phyloP scores from a whole-genome alignment of 495 filamentous ascomycete species.

The Penicillium waksmanii region DNA sequence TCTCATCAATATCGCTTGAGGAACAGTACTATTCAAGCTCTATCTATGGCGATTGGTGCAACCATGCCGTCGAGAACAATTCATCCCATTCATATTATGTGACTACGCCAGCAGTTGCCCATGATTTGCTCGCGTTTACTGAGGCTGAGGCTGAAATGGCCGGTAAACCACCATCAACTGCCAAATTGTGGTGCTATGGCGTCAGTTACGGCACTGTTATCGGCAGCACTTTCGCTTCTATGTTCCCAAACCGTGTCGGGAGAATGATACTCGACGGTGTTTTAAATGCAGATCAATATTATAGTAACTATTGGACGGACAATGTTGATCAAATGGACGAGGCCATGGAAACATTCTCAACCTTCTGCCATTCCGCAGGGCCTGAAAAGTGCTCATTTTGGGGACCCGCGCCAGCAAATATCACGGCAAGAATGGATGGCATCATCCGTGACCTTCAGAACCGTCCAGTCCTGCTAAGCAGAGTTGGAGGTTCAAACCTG shows the following conservation, averaged over 20 bases:
- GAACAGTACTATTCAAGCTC: slow-evolving; percentile 33
- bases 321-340: background rate
- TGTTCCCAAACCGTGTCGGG: slow-evolving; percentile 48
- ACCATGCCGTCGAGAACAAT: slow-evolving; percentile 21
- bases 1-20: slow-evolving; percentile 28
- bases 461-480: slow-evolving; percentile 44
- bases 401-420: slow-evolving; percentile 39
- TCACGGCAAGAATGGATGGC: slow-evolving; percentile 39
- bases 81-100: slow-evolving; percentile 39
- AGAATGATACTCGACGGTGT: slow-evolving; percentile 51
- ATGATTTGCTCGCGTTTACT: slow-evolving; percentile 43
- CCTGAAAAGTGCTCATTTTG: slow-evolving; percentile 40
- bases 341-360: slow-evolving; percentile 37
- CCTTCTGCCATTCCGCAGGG: slow-evolving; percentile 46
- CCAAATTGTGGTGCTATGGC: slow-evolving; percentile 58
- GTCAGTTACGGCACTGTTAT: slow-evolving; percentile 65
- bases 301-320: background rate
- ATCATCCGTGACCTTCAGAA: slow-evolving; percentile 37
- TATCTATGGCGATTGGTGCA: slow-evolving; percentile 39
- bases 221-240: slow-evolving; percentile 53
- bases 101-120: slow-evolving; percentile 38
- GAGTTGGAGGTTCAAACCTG: slow-evolving; percentile 25
- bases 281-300: slow-evolving; percentile 42
- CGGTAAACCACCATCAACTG: slow-evolving; percentile 21
- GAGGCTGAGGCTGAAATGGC: slow-evolving; percentile 31